Evolutionary conservation across 495 filamentous ascomycete genomes (phyloP).

Genomic region (Penicillium salamii): DNA sequence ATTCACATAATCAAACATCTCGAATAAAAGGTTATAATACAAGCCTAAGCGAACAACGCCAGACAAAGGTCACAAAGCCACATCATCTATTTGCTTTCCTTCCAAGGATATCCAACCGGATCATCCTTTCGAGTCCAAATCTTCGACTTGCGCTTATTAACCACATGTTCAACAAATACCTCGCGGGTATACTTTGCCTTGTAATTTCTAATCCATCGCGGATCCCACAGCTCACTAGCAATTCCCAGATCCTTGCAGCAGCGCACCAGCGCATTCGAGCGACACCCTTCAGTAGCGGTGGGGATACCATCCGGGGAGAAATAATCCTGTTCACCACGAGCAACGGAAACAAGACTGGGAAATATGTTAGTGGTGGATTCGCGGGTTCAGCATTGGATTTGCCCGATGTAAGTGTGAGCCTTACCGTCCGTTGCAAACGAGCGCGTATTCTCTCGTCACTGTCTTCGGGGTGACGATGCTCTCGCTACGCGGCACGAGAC

Average conservation of each 20-base stretch:
- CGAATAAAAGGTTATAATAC: constrained; percentile 1
- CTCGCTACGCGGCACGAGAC: constrained; percentile 84
- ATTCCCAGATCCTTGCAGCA: constrained; percentile 98
- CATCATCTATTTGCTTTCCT: constrained; percentile 52
- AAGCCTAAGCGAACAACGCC: not conserved
- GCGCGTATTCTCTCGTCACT: constrained; percentile 92
- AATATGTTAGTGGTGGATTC: constrained; percentile 13
- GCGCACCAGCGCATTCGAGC: constrained; percentile 93
- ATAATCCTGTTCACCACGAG: constrained; percentile 93
- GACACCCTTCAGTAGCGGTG: constrained; percentile 95
- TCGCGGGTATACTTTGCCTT: constrained; percentile 69
- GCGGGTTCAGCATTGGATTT: too few relatives aligned
- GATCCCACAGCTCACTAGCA: constrained; percentile 95
- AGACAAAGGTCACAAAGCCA: not conserved
- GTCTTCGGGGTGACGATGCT: constrained; percentile 83
- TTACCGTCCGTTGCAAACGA: constrained; percentile 85
- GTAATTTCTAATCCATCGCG: constrained; percentile 77
- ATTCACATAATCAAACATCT: not conserved
- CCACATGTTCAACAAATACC: constrained; percentile 76
- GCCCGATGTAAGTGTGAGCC: constrained; percentile 18
- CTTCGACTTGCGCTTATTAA: constrained; percentile 83
- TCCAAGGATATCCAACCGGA: constrained; percentile 73
- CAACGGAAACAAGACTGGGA: constrained; percentile 79
- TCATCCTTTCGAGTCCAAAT: constrained; percentile 86
- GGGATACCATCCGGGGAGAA: constrained; percentile 90